Evolutionary conservation across 352 stramenopile genomes (phyloP), one percentile per base, ranked within the genome.

Genomic region (Globisporangium ultimum): DNA sequence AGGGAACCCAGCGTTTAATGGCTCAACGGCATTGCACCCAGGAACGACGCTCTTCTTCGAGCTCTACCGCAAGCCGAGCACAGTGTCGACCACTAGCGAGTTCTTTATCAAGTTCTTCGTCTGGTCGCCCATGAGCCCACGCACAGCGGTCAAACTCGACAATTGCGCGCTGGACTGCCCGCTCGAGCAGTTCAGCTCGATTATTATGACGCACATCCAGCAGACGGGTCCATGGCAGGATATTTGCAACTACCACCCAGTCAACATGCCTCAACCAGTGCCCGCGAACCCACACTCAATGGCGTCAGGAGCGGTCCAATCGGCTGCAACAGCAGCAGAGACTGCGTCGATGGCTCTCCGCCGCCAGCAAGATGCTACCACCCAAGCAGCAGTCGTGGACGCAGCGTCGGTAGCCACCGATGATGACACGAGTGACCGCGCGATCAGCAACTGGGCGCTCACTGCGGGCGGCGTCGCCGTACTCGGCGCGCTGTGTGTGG

Each of bases 11-110:
- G 59, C 74, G 22, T 89, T 76, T 68, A 87, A 92, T 61, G 81
- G 78, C 38, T 87, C 80, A 0, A 89, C 83, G 24, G 64, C 82
- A 36, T 52, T 93, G 20, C 70, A 88, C 45, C 80, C 83, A 3
- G 83, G 72, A 1, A 89, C 83, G 46, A 89, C 83, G 59, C 60
- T 93, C 14, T 84, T 88, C 61, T 89, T 93, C 36, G 83, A 93
- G 60, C 67, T 93, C 9, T 76, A 88, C 54, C 74, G 76, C 32
- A 64, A 68, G 22, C 28, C 48, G 18, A 42, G 8, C 2, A 43
- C 22, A 2, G 36, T 41, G 4, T 24, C 49, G 21, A 52, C 11
- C 53, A 52, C 4, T 32, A 15, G 13, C 55, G 55, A 80, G 52
- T 64, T 84, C 57, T 80, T 90, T 21, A 66, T 92, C 22, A 69